These are phyloP conservation scores for Strigomonas culicis DNA, from an alignment of 208 protist genomes.

Conservation along the genomic window DNA sequence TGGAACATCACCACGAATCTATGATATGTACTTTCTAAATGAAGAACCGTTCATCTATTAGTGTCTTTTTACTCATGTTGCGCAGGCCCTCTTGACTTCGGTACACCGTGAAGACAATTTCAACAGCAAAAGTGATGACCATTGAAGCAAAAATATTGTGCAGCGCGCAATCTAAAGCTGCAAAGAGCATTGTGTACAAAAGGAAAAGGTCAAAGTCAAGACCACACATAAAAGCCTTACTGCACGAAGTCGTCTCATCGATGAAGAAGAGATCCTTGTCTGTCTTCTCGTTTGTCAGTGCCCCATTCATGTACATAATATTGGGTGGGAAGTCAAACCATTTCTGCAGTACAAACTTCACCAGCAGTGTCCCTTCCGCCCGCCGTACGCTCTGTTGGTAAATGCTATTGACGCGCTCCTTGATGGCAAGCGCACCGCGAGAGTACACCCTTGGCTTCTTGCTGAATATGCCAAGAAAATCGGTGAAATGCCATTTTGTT, in stretches of 20 bases:
- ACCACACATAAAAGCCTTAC: constrained; percentile 59
- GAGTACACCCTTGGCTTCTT: constrained; percentile 52
- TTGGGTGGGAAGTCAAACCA: constrained; percentile 70
- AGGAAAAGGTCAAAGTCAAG: constrained; percentile 76
- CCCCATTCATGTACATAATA: constrained; percentile 82
- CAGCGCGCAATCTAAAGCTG: constrained; percentile 55
- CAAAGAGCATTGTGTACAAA: constrained; percentile 66
- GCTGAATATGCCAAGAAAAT: constrained; percentile 42
- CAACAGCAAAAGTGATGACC: constrained; percentile 56
- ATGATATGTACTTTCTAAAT: constrained; percentile 25
- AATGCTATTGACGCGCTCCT: constrained; percentile 67
- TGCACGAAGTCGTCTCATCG: constrained; percentile 56
- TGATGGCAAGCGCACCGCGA: constrained; percentile 48
- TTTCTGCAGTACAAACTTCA: constrained; percentile 70
- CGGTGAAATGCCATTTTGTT: constrained; percentile 57
- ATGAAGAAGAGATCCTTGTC: constrained; percentile 85
- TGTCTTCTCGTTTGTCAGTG: constrained; percentile 54
- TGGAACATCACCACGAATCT: neutral
- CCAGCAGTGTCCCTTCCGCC: constrained; percentile 55
- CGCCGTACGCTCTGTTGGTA: constrained; percentile 68
- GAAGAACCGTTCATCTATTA: constrained; percentile 82
- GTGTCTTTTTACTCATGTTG: constrained; percentile 76
- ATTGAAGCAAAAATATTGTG: constrained; percentile 62
- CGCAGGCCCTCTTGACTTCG: constrained; percentile 44
- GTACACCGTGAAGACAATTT: constrained; percentile 54